Evolutionary conservation across 108 stramenopile species (phyloP).

Genomic region (Skeletonema marinoi): DNA sequence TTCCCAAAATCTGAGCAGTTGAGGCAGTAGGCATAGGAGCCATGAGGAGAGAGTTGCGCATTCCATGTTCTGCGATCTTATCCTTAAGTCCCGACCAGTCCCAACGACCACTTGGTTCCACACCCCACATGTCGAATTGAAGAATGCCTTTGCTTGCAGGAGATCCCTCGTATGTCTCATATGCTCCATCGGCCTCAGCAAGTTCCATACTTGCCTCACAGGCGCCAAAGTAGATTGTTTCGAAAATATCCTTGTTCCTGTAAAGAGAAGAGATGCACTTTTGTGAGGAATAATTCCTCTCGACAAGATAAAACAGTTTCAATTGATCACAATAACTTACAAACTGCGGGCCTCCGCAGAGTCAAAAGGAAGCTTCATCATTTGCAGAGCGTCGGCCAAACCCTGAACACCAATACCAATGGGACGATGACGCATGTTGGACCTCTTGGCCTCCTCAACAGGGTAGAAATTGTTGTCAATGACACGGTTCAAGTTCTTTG

Average conservation of each 20-base stretch:
- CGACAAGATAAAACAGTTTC: not conserved
- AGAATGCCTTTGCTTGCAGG: conserved; percentile 95
- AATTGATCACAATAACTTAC: conserved; percentile 20
- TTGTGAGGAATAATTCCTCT: not conserved
- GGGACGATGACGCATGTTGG: conserved; percentile 98
- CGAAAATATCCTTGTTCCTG: conserved; percentile 96
- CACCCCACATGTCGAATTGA: conserved; percentile 99
- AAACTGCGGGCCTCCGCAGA: conserved; percentile 79
- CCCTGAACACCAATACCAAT: conserved; percentile 99
- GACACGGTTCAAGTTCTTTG: conserved; percentile 96
- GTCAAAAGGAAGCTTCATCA: conserved; percentile 96
- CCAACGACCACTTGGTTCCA: conserved; percentile 87
- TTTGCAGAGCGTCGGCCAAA: conserved; percentile 96
- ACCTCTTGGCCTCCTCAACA: conserved; percentile 77
- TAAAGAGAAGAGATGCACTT: not conserved
- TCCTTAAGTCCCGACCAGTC: conserved; percentile 94
- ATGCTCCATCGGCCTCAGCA: conserved; percentile 91
- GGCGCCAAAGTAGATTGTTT: conserved; percentile 99
- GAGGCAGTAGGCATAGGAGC: conserved; percentile 99
- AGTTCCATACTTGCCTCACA: conserved; percentile 92
- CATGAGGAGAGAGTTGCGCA: conserved; percentile 97
- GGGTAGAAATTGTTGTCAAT: conserved; percentile 99
- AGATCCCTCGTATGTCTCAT: conserved; percentile 93
- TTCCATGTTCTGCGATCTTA: conserved; percentile 87
- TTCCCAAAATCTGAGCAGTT: conserved; percentile 99